Evolutionary conservation across 805 yeast species (phyloP), one percentile per base, ranked within the genome.

Genomic region (Lachancea thermotolerans): DNA sequence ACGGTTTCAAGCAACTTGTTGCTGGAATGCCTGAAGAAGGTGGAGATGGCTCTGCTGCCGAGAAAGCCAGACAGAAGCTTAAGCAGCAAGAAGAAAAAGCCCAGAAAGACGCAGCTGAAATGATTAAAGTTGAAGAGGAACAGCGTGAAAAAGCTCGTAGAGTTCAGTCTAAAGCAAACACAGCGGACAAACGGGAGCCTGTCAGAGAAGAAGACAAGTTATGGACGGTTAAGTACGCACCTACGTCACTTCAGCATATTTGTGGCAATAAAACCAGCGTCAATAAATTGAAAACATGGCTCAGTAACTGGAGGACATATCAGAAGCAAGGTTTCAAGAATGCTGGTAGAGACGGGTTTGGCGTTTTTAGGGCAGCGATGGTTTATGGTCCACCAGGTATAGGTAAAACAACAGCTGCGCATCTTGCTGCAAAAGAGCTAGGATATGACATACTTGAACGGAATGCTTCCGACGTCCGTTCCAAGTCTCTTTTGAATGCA

Each of bases 141-240:
- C 75, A 74, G 47, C 71, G 69, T 39, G 64, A 53, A 61, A 59
- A 56, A 44, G 47, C 58, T 11, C 51, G 59, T 42, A 58, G 53
- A 35, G 60, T 62, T 1, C 52, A 48, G 35, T 47, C 65, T 12
- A 66, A 68, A 4, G 52, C 44, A 16, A 31, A 38, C 33, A 45
- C 49, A 29, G 48, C 49, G 33, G 55, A 48, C 14, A 48, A 44
- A 11, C 54, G 52, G 4, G 58, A 53, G 29, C 35, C 42, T 29
- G 44, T 55, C 21, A 50, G 57, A 43, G 66, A 57, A 18, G 70
- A 72, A 41, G 86, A 81, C 44, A 82, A 82, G 55, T 68, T 93
- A 46, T 93, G 99, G 99, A 93, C 99, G 0, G 83, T 79, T 3
- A 88, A 81, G 61, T 87, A 93, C 64, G 98, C 98, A 0, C 99